These are phyloP conservation scores for Hypoxylon lienhwacheense DNA, from an alignment of 495 filamentous ascomycete species.

Conservation along the genomic window DNA sequence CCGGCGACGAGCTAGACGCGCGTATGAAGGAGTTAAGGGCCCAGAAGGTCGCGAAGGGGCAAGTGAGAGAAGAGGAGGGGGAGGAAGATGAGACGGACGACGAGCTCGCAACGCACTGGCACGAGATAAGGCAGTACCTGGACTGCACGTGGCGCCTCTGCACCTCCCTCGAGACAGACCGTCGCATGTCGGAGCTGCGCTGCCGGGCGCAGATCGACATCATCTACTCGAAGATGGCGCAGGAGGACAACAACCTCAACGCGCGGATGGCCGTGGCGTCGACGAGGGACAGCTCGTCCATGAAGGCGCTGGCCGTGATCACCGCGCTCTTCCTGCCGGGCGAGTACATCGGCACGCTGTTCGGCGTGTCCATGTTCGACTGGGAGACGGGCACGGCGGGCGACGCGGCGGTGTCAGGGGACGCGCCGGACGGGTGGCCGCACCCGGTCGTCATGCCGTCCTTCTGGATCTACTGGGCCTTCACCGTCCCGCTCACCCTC, in stretches of 20 bases:
- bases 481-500: constrained; percentile 39
- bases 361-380: constrained; percentile 42
- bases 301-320: constrained; percentile 42
- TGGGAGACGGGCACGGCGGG: constrained; percentile 34
- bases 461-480: constrained; percentile 44
- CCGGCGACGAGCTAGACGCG: constrained; percentile 37
- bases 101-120: constrained; percentile 38
- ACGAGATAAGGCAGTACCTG: constrained; percentile 41
- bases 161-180: constrained; percentile 40
- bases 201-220: constrained; percentile 44
- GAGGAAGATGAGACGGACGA: constrained; percentile 28
- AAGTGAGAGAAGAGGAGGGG: constrained; percentile 9
- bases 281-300: constrained; percentile 41
- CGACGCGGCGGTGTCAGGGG: constrained; percentile 27
- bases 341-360: constrained; percentile 42
- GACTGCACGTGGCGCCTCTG: constrained; percentile 42
- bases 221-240: constrained; percentile 43
- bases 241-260: constrained; percentile 42
- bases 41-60: constrained; percentile 11
- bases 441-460: constrained; percentile 35
- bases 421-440: constrained; percentile 23
- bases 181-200: constrained; percentile 39
- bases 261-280: constrained; percentile 44
- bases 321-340: constrained; percentile 41
- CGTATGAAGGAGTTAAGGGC: constrained; percentile 27